These are phyloP conservation scores for Penicillium tannophilum DNA, from an alignment of 495 filamentous ascomycete genomes.

Conservation along the genomic window DNA sequence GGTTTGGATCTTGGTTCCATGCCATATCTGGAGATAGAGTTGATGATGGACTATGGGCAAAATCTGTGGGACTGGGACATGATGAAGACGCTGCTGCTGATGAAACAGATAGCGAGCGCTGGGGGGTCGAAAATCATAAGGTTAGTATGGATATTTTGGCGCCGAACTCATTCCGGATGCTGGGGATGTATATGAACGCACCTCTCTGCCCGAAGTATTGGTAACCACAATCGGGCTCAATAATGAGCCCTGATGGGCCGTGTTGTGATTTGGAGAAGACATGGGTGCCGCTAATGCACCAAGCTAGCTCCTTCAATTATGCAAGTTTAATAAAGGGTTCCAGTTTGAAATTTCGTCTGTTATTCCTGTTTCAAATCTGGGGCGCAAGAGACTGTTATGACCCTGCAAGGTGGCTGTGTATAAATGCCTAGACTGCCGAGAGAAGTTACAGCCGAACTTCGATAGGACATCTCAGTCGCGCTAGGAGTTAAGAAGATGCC, in stretches of 20 bases:
- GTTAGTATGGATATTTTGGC: conserved; percentile 10
- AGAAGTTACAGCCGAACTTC: background rate
- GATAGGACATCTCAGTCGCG: background rate
- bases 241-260: conserved; percentile 18
- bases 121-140: background rate
- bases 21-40: conserved; percentile 35
- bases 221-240: conserved; percentile 24
- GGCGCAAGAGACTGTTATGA: conserved; percentile 2
- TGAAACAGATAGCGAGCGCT: conserved; percentile 28
- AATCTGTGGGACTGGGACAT: conserved; percentile 28
- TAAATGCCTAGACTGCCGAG: conserved; percentile 5
- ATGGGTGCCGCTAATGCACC: conserved; percentile 14
- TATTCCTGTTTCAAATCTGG: conserved; percentile 3
- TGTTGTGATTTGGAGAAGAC: conserved; percentile 22
- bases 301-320: conserved; percentile 13
- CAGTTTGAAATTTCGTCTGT: conserved; percentile 1
- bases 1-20: conserved; percentile 25
- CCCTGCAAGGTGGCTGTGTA: conserved; percentile 13
- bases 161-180: background rate
- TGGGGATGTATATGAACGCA: conserved; percentile 9
- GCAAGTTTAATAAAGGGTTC: conserved; percentile 6
- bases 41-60: conserved; percentile 25
- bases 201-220: conserved; percentile 28
- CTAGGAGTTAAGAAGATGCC: conserved; percentile 6
- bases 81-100: conserved; percentile 22